These are phyloP conservation scores for Acorus gramineus DNA, from an alignment of 106 monocot genomes.

Conservation along the genomic window DNA sequence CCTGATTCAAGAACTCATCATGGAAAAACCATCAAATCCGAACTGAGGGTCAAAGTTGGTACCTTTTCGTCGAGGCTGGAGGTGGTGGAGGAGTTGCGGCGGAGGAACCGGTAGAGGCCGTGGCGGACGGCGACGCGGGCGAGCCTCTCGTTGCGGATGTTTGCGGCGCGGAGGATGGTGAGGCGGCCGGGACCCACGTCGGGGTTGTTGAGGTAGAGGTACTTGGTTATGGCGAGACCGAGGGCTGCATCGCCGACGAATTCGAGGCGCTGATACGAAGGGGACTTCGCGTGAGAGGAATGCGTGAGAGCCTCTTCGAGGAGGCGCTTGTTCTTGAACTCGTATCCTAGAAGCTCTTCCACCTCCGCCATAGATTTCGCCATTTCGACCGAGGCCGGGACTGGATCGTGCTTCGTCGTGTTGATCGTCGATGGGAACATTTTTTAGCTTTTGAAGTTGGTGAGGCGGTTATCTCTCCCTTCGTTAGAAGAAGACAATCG, in stretches of 20 bases:
- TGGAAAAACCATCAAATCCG: constrained; percentile 11
- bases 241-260: constrained; percentile 39
- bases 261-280: constrained; percentile 37
- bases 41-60: background rate
- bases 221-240: constrained; percentile 23
- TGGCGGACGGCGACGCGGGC: constrained; percentile 32
- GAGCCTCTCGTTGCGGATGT: constrained; percentile 35
- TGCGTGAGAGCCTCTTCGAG: constrained; percentile 40
- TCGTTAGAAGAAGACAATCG: too few relatives aligned
- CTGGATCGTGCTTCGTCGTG: too few relatives aligned
- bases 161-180: constrained; percentile 25
- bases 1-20: constrained; percentile 2
- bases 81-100: constrained; percentile 4
- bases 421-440: too few relatives aligned
- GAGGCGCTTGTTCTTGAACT: constrained; percentile 16
- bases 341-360: constrained; percentile 20
- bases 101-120: constrained; percentile 24
- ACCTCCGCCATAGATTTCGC: constrained; percentile 4
- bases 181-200: constrained; percentile 14
- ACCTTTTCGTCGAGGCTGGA: constrained; percentile 15
- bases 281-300: constrained; percentile 11
- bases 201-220: constrained; percentile 22
- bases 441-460: too few relatives aligned
- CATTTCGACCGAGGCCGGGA: too few relatives aligned
- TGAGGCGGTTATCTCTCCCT: too few relatives aligned